Percentiles rank a stretch among this genome's conserved stretches.
Evolutionary conservation across 2,329 filamentous ascomycete genomes (phyloP).

Genomic region (Tolypocladium sp.): DNA sequence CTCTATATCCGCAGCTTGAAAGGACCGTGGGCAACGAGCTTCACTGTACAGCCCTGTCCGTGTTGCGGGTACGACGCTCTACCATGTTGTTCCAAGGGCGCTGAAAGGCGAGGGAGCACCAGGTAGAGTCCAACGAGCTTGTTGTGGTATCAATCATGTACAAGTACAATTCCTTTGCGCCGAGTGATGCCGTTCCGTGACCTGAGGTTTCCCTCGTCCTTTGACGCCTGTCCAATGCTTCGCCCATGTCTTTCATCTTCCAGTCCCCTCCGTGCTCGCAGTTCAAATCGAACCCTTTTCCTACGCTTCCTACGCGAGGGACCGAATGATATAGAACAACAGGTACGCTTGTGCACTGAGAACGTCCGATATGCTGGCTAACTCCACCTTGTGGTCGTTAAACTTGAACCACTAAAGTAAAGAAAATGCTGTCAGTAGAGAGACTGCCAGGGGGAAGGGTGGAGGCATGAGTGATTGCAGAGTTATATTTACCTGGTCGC

Average conservation of each 20-base stretch:
- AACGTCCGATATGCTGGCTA: slow-evolving; percentile 77
- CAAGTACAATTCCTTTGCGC: background rate
- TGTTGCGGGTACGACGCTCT: background rate
- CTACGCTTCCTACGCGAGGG: slow-evolving; percentile 27
- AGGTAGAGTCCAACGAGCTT: background rate
- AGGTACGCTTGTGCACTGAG: slow-evolving; percentile 81
- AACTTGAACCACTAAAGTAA: slow-evolving; percentile 76
- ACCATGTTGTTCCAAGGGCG: background rate
- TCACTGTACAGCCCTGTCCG: background rate
- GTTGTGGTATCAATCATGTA: background rate
- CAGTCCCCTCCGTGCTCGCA: background rate
- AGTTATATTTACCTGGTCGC: slow-evolving; percentile 45
- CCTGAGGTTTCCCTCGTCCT: background rate
- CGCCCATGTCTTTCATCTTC: background rate
- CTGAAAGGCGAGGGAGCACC: background rate
- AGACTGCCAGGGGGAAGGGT: background rate
- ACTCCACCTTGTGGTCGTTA: slow-evolving; percentile 86
- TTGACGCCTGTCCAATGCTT: background rate
- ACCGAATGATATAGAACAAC: slow-evolving; percentile 73
- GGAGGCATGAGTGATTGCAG: background rate
- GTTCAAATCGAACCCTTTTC: background rate
- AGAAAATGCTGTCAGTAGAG: slow-evolving; percentile 7
- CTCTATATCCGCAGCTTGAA: background rate
- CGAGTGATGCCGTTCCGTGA: background rate
- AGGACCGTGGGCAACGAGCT: background rate